phyloP scores from a whole-genome alignment of 2,329 filamentous ascomycete genomes.

The Periconia sp. region DNA sequence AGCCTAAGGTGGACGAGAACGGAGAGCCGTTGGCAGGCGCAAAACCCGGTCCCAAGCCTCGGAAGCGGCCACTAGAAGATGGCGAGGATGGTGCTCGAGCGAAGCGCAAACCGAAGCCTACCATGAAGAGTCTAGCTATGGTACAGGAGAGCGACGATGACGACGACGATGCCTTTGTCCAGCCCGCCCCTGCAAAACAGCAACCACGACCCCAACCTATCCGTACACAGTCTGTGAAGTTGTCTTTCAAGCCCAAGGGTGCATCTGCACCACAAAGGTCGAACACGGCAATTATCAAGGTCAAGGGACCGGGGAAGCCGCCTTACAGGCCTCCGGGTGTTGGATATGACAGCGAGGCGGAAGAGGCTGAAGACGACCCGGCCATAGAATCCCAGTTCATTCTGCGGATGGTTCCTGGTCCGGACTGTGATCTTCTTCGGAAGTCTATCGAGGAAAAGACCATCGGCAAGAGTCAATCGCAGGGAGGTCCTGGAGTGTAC shows the following conservation, averaged over 20 bases:
- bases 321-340: slow-evolving; percentile 71
- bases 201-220: slow-evolving; percentile 13
- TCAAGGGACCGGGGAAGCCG: slow-evolving; percentile 42
- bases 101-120: slow-evolving; percentile 45
- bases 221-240: slow-evolving; percentile 36
- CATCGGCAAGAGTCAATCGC: slow-evolving; percentile 69
- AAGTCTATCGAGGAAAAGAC: slow-evolving; percentile 77
- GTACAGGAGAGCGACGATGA: slow-evolving; percentile 32
- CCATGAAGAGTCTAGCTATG: slow-evolving; percentile 37
- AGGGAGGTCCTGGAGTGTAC: slow-evolving; percentile 76
- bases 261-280: slow-evolving; percentile 18
- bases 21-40: slow-evolving; percentile 27
- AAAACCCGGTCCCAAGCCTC: slow-evolving; percentile 34
- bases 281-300: slow-evolving; percentile 36
- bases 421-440: slow-evolving; percentile 83
- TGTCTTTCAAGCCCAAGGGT: slow-evolving; percentile 41
- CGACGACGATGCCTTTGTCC: slow-evolving; percentile 22
- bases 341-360: slow-evolving; percentile 95
- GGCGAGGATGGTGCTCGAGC: slow-evolving; percentile 34
- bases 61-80: slow-evolving; percentile 47
- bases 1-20: slow-evolving; percentile 41
- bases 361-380: slow-evolving; percentile 86
- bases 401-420: slow-evolving; percentile 83
- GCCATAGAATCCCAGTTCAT: slow-evolving; percentile 89
- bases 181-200: neutral